Base-by-base conservation (phyloP, 2,329 filamentous ascomycete species). In the Hypoxylon sp. region DNA sequence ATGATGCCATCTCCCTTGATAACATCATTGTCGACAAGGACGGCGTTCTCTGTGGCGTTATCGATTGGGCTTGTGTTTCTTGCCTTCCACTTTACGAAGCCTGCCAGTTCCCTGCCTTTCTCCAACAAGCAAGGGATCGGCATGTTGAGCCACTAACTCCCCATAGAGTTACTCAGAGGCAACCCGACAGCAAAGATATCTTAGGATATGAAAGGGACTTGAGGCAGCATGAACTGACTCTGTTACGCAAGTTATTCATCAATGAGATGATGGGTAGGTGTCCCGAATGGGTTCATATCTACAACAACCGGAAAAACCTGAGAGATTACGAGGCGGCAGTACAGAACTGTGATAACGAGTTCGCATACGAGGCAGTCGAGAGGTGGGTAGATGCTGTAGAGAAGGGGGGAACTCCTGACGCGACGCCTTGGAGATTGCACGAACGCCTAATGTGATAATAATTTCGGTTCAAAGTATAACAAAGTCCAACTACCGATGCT, bases 61-160 rank as follows among this genome's bases (percentile, higher is more conserved):
- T 79, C n/a, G 78, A 78, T 60, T 81, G 79, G 79, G 75, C 79
- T 35, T 77, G 75, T 54, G 70, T 80, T 6, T 74, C 77, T 1
- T 74, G 74, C 29, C 58, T 79, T 5, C 79, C 79, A 1, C 66
- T 76, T 2, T 74, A 75, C 66, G 70, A 74, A 35, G 74, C 74
- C 6, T 79, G 78, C 59, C 74, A 77, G 13, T 67, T 76, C 29
- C 79, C 79, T 1, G 67, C 67, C 1, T 78, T 80, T 52, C 71
- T 81, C 5, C 72, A 76, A 13, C 72, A 75, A 26, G 44, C 63
- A 11, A 63, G 52, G 14, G 71, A 76, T 52, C 67, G 74, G 3
- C 31, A 46, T 6, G 14, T 39, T 9, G 70, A 73, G 37, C 76
- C 74, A n/a, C 17, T 48, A 2, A 48, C 61, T 26, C 66, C 62